Percentiles rank a stretch among this genome's conserved stretches.
Evolutionary conservation across 306 rosid genomes (phyloP).

Genomic region (Abrus precatorius): DNA sequence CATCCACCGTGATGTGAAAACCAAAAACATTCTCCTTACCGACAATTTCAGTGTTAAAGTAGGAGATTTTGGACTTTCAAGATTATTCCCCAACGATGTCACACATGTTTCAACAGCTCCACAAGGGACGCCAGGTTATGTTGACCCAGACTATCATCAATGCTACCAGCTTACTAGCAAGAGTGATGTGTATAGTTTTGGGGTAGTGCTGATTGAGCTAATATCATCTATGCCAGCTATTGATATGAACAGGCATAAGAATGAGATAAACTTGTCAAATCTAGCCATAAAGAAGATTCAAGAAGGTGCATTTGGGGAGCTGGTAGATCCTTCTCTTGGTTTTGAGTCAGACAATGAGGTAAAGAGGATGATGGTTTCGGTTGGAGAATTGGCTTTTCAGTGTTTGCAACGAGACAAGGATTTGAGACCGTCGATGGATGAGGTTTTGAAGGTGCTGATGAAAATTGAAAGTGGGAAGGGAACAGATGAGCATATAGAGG

Average conservation of each 20-base stretch:
- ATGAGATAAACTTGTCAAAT: slow-evolving; percentile 73
- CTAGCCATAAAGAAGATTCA: slow-evolving; percentile 69
- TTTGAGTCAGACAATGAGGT: slow-evolving; percentile 59
- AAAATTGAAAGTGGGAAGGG: slow-evolving; percentile 55
- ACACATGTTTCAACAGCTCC: slow-evolving; percentile 80
- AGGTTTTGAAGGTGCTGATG: slow-evolving; percentile 62
- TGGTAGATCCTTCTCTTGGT: slow-evolving; percentile 69
- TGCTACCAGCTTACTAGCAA: slow-evolving; percentile 73
- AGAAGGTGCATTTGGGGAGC: slow-evolving; percentile 56
- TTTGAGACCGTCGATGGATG: slow-evolving; percentile 79
- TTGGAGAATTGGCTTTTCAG: slow-evolving; percentile 80
- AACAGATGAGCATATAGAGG: slow-evolving; percentile 27
- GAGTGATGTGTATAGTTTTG: slow-evolving; percentile 83
- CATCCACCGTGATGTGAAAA: slow-evolving; percentile 67
- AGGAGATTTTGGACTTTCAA: slow-evolving; percentile 80
- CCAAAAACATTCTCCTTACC: slow-evolving; percentile 61
- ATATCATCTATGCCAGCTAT: slow-evolving; percentile 73
- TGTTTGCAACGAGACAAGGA: slow-evolving; percentile 77
- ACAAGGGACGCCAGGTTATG: slow-evolving; percentile 81
- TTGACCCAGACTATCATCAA: slow-evolving; percentile 75
- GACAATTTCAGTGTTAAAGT: slow-evolving; percentile 63
- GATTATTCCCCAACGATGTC: slow-evolving; percentile 65
- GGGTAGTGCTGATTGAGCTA: slow-evolving; percentile 73
- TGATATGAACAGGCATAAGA: slow-evolving; percentile 57
- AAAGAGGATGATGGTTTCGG: slow-evolving; percentile 62